Conservation (phyloP, 768 basidiomycete species). For the Rhodocollybia butyracea region DNA sequence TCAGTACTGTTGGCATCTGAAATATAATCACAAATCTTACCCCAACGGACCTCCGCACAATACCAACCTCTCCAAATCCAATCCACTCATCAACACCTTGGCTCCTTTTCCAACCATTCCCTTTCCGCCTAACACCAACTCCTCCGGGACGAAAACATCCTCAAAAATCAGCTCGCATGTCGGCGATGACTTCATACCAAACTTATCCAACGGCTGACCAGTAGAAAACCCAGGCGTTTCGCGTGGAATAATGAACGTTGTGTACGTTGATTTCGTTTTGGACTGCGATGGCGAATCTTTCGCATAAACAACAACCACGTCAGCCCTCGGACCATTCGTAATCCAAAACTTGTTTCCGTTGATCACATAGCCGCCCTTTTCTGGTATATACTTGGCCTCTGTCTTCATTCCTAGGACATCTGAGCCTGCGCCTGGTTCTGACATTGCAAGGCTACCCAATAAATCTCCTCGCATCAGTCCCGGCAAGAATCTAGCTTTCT, state of each 20-base stretch:
- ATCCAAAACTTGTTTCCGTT: constrained; percentile 98
- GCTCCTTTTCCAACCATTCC: constrained; percentile 87
- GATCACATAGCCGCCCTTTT: constrained; percentile 63
- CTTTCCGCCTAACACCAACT: constrained; percentile 37
- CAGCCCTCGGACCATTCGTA: constrained; percentile 90
- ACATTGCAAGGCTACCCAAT: constrained; percentile 93
- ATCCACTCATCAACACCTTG: constrained; percentile 88
- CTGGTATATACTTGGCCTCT: constrained; percentile 64
- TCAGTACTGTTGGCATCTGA: no score
- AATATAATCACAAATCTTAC: no score
- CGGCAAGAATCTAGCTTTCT: constrained; percentile 82
- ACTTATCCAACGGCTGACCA: constrained; percentile 89
- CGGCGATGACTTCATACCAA: constrained; percentile 95
- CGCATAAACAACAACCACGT: constrained; percentile 90
- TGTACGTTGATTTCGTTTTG: constrained; percentile 73
- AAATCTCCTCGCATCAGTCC: constrained; percentile 77
- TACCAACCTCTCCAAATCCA: constrained; percentile 90
- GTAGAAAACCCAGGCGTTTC: constrained; percentile 84
- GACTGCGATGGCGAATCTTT: constrained; percentile 76
- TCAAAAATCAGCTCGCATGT: constrained; percentile 94
- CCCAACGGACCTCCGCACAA: constrained; percentile 91
- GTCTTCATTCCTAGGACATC: constrained; percentile 89
- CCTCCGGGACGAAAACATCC: constrained; percentile 75
- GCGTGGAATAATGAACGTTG: constrained; percentile 87
- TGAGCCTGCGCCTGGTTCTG: constrained; percentile 87